A percentile compares a stretch with the other conserved stretches of the same genome.
phyloP scores from a whole-genome alignment of 805 yeast genomes.

The Pachysolen tannophilus region DNA sequence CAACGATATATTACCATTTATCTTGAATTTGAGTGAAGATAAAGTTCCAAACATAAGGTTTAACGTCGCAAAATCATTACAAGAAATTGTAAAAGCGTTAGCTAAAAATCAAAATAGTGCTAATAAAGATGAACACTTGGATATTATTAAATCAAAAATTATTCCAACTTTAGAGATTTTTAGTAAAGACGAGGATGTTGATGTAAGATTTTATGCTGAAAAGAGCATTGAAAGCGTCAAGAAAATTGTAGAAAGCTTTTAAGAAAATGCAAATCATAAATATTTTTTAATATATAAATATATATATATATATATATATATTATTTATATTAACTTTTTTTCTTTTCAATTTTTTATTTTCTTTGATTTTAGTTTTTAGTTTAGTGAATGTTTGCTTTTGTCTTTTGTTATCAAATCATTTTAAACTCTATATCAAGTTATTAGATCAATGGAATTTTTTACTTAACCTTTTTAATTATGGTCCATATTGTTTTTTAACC shows the following conservation, averaged over 20 bases:
- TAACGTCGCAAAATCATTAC: conserved; percentile 84
- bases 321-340: background rate
- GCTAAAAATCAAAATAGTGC: conserved; percentile 15
- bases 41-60: conserved; percentile 93
- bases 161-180: conserved; percentile 60
- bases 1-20: conserved; percentile 69
- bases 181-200: conserved; percentile 69
- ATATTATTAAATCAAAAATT: conserved; percentile 42
- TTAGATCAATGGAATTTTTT: too few species aligned
- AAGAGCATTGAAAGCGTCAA: conserved; percentile 43
- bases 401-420: too few species aligned
- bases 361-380: background rate
- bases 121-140: conserved; percentile 19
- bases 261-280: too few species aligned
- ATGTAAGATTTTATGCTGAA: conserved; percentile 80
- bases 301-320: too few species aligned
- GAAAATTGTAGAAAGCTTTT: conserved; percentile 2
- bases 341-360: background rate
- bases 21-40: conserved; percentile 65
- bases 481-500: too few species aligned
- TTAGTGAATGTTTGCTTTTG: too few species aligned
- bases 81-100: conserved; percentile 49
- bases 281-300: too few species aligned
- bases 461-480: too few species aligned
- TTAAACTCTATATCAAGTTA: too few species aligned